Evolutionary conservation across 371 early-diverging fungal genomes (phyloP).

Genomic region (Mucor indicus): DNA sequence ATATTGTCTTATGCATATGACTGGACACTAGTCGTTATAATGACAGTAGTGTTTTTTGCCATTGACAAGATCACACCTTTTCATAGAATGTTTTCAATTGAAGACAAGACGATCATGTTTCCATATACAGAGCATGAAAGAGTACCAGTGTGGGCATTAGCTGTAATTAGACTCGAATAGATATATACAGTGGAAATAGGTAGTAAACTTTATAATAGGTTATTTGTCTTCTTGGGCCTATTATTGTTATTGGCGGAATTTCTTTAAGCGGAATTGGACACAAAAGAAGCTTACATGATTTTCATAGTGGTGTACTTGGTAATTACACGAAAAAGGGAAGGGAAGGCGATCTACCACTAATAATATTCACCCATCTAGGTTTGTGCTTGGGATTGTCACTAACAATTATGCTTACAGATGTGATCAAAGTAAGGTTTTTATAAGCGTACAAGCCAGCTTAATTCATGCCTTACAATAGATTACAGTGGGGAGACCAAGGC

Average conservation of each 20-base stretch:
- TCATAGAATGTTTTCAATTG: slow-evolving; percentile 68
- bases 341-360: too few relatives aligned
- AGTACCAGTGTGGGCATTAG: slow-evolving; percentile 56
- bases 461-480: too few relatives aligned
- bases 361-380: slow-evolving; percentile 24
- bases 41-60: slow-evolving; percentile 54
- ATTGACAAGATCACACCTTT: slow-evolving; percentile 65
- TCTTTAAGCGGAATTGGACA: slow-evolving; percentile 26
- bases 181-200: too few relatives aligned
- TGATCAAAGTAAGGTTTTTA: slow-evolving; percentile 37
- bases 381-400: slow-evolving; percentile 59
- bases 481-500: slow-evolving; percentile 71
- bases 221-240: slow-evolving; percentile 52
- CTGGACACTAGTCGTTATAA: slow-evolving; percentile 62
- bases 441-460: not conserved
- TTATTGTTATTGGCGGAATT: slow-evolving; percentile 46
- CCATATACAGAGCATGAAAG: slow-evolving; percentile 61
- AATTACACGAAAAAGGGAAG: too few relatives aligned
- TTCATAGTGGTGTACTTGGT: slow-evolving; percentile 66
- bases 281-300: slow-evolving; percentile 59
- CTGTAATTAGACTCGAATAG: too few relatives aligned
- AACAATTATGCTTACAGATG: slow-evolving; percentile 71
- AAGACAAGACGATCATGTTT: slow-evolving; percentile 65
- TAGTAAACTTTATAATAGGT: slow-evolving; percentile 14
- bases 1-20: slow-evolving; percentile 61